phyloP scores from a whole-genome alignment of 768 basidiomycete genomes.

The Pleurotus tuoliensis region DNA sequence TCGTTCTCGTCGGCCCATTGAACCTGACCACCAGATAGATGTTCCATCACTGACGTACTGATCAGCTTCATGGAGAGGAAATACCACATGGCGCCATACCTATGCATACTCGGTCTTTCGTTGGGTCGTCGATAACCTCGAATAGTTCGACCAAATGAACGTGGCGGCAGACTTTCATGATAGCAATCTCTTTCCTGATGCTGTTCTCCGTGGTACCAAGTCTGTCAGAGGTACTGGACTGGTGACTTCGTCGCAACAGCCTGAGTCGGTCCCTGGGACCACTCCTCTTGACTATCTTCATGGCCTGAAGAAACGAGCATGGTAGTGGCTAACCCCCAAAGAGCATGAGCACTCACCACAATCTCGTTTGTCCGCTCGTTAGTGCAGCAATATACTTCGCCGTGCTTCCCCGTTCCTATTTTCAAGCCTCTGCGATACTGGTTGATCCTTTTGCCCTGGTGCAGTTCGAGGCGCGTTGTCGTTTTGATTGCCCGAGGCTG shows the following conservation, averaged over 20 bases:
- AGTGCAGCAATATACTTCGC: constrained; percentile 70
- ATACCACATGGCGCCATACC: constrained; percentile 41
- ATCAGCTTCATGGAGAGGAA: neutral
- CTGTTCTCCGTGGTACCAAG: constrained; percentile 66
- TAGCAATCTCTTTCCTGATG: constrained; percentile 83
- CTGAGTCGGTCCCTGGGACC: constrained; percentile 66
- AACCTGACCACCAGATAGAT: constrained; percentile 38
- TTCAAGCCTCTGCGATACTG: constrained; percentile 56
- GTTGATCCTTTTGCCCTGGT: constrained; percentile 43
- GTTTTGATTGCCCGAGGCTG: constrained; percentile 39
- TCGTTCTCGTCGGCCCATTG: constrained; percentile 30
- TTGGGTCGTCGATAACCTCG: constrained; percentile 88
- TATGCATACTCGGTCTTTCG: constrained; percentile 79
- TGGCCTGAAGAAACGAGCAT: constrained; percentile 41
- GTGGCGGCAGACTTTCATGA: constrained; percentile 86
- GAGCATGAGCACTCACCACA: constrained; percentile 37
- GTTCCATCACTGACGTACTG: constrained; percentile 32
- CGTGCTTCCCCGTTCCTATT: constrained; percentile 44
- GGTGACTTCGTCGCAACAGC: constrained; percentile 39
- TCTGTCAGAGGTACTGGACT: constrained; percentile 22
- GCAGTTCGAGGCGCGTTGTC: constrained; percentile 34
- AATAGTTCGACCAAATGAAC: constrained; percentile 74
- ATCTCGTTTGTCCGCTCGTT: constrained; percentile 24
- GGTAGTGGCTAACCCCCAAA: neutral
- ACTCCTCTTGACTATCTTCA: constrained; percentile 65